Conservation (phyloP, 225 moss, liverwort and hornwort species). For the Polytrichum formosum region DNA sequence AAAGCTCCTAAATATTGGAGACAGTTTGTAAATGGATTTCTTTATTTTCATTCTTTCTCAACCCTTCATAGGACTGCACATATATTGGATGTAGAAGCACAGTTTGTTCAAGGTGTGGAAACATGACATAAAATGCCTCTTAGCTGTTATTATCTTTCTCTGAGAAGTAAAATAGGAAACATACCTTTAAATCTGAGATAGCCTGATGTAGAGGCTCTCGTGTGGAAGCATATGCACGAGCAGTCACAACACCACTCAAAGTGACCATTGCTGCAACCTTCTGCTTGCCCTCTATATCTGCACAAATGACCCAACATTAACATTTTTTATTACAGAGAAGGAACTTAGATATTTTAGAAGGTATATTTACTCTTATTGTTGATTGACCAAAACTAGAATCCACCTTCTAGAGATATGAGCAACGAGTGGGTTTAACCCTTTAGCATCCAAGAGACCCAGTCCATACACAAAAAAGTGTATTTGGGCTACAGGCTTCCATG, state of each 20-base stretch:
- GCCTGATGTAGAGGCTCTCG: conserved; percentile 79
- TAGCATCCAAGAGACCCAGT: too few species aligned
- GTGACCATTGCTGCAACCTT: conserved; percentile 40
- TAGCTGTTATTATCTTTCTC: background rate
- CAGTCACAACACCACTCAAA: conserved; percentile 67
- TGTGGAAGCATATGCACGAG: conserved; percentile 67
- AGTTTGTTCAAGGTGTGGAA: background rate
- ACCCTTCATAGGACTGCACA: background rate
- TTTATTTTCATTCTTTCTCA: too few species aligned
- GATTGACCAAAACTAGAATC: too few species aligned
- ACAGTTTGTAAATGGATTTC: background rate
- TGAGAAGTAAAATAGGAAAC: background rate
- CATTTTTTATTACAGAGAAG: background rate
- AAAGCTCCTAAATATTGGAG: background rate
- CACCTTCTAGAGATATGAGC: too few species aligned
- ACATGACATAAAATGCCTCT: background rate
- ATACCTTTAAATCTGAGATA: conserved; percentile 74
- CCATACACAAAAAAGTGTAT: too few species aligned
- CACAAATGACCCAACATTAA: conserved; percentile 1
- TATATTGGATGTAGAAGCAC: background rate
- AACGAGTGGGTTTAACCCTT: too few species aligned
- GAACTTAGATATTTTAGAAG: background rate
- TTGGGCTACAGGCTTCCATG: too few species aligned
- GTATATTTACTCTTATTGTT: too few species aligned
- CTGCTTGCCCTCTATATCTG: conserved; percentile 42